These are phyloP conservation scores for Mortierella alpina DNA, from an alignment of 192 early-diverging fungal genomes.

Conservation along the genomic window DNA sequence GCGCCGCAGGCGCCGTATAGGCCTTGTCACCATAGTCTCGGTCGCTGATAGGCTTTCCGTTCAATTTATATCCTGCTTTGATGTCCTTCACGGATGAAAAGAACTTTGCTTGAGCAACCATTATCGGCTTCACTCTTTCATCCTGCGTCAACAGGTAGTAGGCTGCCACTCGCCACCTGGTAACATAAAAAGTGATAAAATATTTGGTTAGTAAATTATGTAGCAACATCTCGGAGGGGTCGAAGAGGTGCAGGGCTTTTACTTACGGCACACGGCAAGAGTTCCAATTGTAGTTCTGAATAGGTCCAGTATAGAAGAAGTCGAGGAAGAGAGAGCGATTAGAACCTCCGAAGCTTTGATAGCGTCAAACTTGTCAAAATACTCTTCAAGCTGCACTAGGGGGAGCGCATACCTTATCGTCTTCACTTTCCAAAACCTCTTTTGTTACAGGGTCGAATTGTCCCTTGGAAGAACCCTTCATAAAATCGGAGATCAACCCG, in stretches of 20 bases:
- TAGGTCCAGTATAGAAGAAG: constrained; percentile 4
- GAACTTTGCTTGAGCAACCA: constrained; percentile 54
- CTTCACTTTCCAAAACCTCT: constrained; percentile 52
- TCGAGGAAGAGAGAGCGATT: constrained; percentile 6
- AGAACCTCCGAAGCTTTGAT: constrained; percentile 7
- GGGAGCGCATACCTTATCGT: constrained; percentile 28
- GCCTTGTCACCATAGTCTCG: constrained; percentile 56
- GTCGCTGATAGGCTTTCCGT: constrained; percentile 37
- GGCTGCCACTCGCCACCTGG: constrained; percentile 49
- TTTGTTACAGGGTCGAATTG: constrained; percentile 31
- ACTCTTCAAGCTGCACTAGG: constrained; percentile 1
- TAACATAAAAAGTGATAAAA: not conserved
- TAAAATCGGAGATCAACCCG: constrained; percentile 57
- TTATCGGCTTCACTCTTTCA: constrained; percentile 43
- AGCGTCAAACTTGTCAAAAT: constrained; percentile 2
- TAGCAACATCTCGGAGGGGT: not conserved
- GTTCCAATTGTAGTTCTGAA: constrained; percentile 57
- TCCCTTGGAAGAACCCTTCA: constrained; percentile 28
- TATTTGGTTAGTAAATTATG: constrained; percentile 6
- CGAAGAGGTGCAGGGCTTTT: not conserved
- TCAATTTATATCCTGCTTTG: constrained; percentile 52
- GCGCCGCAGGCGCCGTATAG: constrained; percentile 53
- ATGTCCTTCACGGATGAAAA: constrained; percentile 30
- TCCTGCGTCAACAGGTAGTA: constrained; percentile 57
- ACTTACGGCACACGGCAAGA: constrained; percentile 57